Base-by-base conservation (phyloP, 31 red algal genomes). In the Asparagopsis taxiformis region DNA sequence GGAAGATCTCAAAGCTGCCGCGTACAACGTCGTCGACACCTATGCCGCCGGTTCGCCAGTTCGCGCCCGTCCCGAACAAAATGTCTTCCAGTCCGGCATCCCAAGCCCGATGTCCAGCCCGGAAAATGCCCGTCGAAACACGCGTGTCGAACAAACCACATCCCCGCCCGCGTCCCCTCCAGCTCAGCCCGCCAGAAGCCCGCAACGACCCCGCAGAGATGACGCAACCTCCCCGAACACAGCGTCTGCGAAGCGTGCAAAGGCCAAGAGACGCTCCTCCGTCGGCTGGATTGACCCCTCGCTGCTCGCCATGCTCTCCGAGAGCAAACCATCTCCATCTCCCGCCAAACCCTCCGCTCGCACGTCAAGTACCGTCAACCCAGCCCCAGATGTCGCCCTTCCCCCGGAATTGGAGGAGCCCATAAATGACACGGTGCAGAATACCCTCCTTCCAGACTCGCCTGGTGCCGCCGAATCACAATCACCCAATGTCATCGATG, bases 1-100 rank as follows among this genome's bases (percentile, higher is more conserved):
- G 55, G 51, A 64, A 17, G 78, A 82, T 3, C 67, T 82, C 9
- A 50, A 71, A 5, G 25, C 56, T 3, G 65, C 65, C 29, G 78
- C 78, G 35, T 55, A 71, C 37, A 65, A 57, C 30, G 31, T 72
- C 3, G 48, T 39, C 20, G 0, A 66, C 25, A 31, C 11, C 16
- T 35, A 80, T 24, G 7, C 19, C 50, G 34, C 48, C 2, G 38
- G 21, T 32, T 59, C 37, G 3, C 62, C 7, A 10, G 26, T 39
- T 30, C 17, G 23, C 62, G 6, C 22, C 62, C 31, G 6, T 8
- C 25, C 32, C 16, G 34, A 65, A 30, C 62, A 41, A 7, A 65
- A 65, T 30, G 23, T 30, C 15, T 65, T 65, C 26, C 62, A 65
- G 62, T 11, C 29, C 10, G 17, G 23, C 17, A 59, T 59, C 8